phyloP scores from a whole-genome alignment of 2,329 filamentous ascomycete genomes.

The Colletotrichum higginsianum region DNA sequence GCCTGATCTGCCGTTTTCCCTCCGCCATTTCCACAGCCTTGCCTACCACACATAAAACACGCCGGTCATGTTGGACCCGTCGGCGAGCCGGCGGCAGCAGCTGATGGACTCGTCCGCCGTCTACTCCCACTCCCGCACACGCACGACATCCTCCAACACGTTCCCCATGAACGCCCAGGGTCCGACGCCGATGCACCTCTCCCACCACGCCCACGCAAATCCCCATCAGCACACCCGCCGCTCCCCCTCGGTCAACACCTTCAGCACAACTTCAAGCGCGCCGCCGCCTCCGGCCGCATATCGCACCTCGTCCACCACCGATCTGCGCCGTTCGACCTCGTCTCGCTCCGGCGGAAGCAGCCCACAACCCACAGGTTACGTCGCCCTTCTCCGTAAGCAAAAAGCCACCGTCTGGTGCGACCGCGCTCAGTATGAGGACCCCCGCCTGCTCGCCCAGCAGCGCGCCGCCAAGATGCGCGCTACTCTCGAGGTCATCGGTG shows the following conservation, averaged over 20 bases:
- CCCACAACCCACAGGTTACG: constrained; percentile 80
- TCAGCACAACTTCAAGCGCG: constrained; percentile 80
- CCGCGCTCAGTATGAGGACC: constrained; percentile 91
- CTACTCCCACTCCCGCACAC: constrained; percentile 69
- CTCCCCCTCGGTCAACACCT: constrained; percentile 77
- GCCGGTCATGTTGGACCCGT: constrained; percentile 42
- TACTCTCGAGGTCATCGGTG: constrained; percentile 84
- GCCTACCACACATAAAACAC: not conserved
- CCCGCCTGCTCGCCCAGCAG: constrained; percentile 85
- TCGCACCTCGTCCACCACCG: constrained; percentile 68
- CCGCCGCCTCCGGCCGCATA: constrained; percentile 69
- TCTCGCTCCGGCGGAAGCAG: constrained; percentile 75
- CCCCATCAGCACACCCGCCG: constrained; percentile 62
- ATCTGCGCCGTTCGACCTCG: constrained; percentile 84
- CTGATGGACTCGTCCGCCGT: constrained; percentile 48
- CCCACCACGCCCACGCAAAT: constrained; percentile 52
- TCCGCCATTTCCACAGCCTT: not conserved
- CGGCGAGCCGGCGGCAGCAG: constrained; percentile 46
- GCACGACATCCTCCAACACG: constrained; percentile 70
- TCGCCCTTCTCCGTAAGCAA: constrained; percentile 95
- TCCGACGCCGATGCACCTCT: constrained; percentile 51
- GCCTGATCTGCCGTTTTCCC: not conserved
- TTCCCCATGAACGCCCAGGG: constrained; percentile 57
- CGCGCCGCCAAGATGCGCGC: constrained; percentile 90
- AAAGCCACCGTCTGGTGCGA: constrained; percentile 99